Conservation (phyloP, 306 rosid species). For the Oemleria cerasiformis region DNA sequence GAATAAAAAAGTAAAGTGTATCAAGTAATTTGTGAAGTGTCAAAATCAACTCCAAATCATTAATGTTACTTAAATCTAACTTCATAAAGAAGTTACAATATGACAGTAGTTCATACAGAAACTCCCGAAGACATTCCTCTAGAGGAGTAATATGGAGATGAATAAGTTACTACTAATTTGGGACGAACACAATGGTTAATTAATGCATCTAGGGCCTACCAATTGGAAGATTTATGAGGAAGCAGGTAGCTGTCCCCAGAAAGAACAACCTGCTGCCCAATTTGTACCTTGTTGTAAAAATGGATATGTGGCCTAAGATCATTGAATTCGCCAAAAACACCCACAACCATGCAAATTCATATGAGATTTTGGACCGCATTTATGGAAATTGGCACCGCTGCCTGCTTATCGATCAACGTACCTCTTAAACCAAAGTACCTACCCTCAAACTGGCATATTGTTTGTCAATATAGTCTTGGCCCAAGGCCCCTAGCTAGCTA, state of each 20-base stretch:
- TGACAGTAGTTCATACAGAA: too few species aligned
- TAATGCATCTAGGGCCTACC: constrained; percentile 11
- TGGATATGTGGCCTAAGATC: constrained; percentile 44
- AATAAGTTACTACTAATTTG: neutral
- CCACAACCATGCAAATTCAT: constrained; percentile 30
- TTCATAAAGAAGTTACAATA: too few species aligned
- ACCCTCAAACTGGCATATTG: neutral
- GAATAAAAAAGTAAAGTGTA: too few species aligned
- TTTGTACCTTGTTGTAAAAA: constrained; percentile 22
- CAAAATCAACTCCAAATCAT: too few species aligned
- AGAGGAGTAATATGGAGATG: neutral
- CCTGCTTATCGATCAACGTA: constrained; percentile 9
- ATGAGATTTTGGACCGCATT: constrained; percentile 29
- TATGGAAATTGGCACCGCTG: neutral
- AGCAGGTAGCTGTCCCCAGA: constrained; percentile 49
- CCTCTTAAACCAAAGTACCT: neutral
- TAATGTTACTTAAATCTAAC: too few species aligned
- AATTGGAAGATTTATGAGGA: constrained; percentile 21
- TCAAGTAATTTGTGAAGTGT: too few species aligned
- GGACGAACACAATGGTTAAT: neutral
- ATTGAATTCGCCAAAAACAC: constrained; percentile 19
- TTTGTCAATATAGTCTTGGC: neutral
- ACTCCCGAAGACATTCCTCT: too few species aligned
- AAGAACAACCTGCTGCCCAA: constrained; percentile 35
- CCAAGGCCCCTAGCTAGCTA: too few species aligned